Percentiles rank a stretch among this genome's conserved stretches.
Evolutionary conservation across 768 basidiomycete species (phyloP).

Genomic region (Dacryopinax spathularia): DNA sequence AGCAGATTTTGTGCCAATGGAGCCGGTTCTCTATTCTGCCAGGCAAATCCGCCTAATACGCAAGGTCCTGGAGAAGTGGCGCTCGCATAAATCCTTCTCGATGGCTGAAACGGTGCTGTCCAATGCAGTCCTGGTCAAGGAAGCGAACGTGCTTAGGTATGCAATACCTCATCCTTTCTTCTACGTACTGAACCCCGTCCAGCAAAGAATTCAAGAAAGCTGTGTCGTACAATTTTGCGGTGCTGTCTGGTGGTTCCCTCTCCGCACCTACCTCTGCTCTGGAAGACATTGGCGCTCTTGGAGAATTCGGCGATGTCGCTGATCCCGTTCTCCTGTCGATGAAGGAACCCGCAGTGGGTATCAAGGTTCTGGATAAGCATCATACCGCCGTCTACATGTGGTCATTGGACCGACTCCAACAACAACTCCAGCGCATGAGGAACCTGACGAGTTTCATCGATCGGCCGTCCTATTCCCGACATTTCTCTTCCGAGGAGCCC

Average conservation of each 20-base stretch:
- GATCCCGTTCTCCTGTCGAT: constrained; percentile 60
- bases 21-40: constrained; percentile 70
- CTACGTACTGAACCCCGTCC: constrained; percentile 10
- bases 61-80: constrained; percentile 75
- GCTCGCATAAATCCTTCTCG: constrained; percentile 66
- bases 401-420: constrained; percentile 77
- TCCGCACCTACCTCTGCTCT: constrained; percentile 69
- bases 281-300: constrained; percentile 73
- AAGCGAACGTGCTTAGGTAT: constrained; percentile 86
- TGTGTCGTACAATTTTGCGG: constrained; percentile 83
- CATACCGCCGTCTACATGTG: constrained; percentile 81
- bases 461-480: constrained; percentile 82
- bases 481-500: constrained; percentile 85
- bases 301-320: constrained; percentile 86
- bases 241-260: constrained; percentile 68
- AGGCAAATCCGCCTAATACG: constrained; percentile 68
- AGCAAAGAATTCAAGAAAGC: constrained; percentile 80
- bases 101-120: constrained; percentile 85
- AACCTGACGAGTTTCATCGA: constrained; percentile 82
- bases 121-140: constrained; percentile 75
- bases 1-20: constrained; percentile 52
- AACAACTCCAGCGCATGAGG: constrained; percentile 84
- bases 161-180: constrained; percentile 15
- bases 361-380: constrained; percentile 83
- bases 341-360: constrained; percentile 67